phyloP scores from a whole-genome alignment of 1,139 yeast genomes.

The Meyerozyma elateridarum region DNA sequence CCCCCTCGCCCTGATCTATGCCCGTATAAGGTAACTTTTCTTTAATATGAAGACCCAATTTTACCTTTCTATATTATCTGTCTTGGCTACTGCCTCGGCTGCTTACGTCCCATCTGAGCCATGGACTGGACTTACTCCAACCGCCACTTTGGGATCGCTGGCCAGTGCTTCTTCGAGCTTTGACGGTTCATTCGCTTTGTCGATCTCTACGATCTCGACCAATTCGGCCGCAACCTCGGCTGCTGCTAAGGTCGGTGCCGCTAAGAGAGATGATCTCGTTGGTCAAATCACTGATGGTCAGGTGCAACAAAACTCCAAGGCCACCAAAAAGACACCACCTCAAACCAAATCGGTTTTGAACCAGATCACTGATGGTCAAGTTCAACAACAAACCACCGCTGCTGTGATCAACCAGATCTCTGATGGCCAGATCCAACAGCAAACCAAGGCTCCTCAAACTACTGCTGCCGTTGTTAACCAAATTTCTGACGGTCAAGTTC shows the following conservation, averaged over 20 bases:
- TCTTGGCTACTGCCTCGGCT: conserved; percentile 13
- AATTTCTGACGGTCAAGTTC: conserved; percentile 13
- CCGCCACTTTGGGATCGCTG: conserved; percentile 16
- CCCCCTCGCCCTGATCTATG: too few relatives aligned
- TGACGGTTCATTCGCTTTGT: conserved; percentile 27
- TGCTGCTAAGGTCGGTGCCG: conserved; percentile 16
- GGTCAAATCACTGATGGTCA: conserved; percentile 41
- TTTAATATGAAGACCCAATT: conserved; percentile 2
- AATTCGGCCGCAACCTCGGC: conserved; percentile 9
- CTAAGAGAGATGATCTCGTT: conserved; percentile 13
- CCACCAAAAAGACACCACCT: conserved; percentile 16
- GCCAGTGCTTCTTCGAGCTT: conserved; percentile 19
- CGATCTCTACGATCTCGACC: conserved; percentile 17
- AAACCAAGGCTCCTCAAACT: conserved; percentile 19
- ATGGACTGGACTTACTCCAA: conserved; percentile 29
- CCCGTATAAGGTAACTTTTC: background rate
- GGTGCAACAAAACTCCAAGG: conserved; percentile 40
- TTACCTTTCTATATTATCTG: conserved; percentile 7
- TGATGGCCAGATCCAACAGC: conserved; percentile 51
- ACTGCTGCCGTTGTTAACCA: conserved; percentile 24
- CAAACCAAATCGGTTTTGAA: conserved; percentile 5
- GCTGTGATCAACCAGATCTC: conserved; percentile 20
- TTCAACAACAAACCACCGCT: conserved; percentile 14
- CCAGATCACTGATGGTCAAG: conserved; percentile 21
- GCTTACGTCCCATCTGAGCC: conserved; percentile 21